Evolutionary conservation across 1,284 basidiomycete genomes (phyloP), one percentile per base, ranked within the genome.

Genomic region (Schizopora paradoxa): DNA sequence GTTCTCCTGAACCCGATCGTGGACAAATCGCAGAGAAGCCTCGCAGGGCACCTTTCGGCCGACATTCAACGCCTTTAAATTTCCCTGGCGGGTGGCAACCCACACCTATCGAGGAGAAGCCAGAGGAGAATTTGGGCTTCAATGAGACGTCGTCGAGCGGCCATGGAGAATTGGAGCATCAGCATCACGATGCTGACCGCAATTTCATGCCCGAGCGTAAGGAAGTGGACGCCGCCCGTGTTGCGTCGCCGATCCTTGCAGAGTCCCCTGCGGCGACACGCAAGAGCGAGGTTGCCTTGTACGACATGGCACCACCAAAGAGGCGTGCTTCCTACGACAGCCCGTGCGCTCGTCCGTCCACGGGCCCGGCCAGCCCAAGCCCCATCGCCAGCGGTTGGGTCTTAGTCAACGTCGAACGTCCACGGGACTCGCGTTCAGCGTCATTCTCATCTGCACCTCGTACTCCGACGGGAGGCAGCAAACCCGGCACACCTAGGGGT

Each of bases 21-120:
- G 59, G 58, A 25, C 62, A 61, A 40, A 62, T 61, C 28, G 51
- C 54, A 46, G 62, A 67, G 35, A 21, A 61, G 46, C 14, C 23
- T 11, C 31, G 32, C 5, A n/a, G n/a, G n/a, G n/a, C n/a, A n/a
- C 54, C 59, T 13, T 54, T 57, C 21, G 58, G 61, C 31, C 58
- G 54, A 2, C 52, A 53, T 5, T 64, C 66, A 5, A 46, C 52
- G 6, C 60, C 54, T 8, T 67, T 64, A 10, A 57, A 54, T 22
- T 56, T 72, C 14, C 68, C 72, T 46, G 72, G 70, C 7, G 69
- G 65, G 19, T 73, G 70, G 71, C 65, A 68, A 41, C 62, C 68
- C 3, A 66, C 64, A 5, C 69, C 70, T 4, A 64, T 67, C 7
- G 64, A 66, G 19, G 70, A 72, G 53, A 65, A 61, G 40, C 45